Conservation (phyloP, 1,284 basidiomycete species). For the Ceratobasidium sp. region DNA sequence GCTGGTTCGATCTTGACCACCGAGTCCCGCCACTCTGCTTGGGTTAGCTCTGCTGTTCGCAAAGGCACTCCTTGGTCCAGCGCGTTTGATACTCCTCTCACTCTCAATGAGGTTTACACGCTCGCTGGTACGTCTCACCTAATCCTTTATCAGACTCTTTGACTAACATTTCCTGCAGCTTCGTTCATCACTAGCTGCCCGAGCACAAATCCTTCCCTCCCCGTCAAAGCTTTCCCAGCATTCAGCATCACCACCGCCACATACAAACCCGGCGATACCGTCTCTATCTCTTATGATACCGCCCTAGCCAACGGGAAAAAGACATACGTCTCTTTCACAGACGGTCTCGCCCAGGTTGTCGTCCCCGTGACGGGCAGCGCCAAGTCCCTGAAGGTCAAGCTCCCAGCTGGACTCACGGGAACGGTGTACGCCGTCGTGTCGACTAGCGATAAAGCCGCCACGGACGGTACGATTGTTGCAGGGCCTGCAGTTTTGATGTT, state of each 20-base stretch:
- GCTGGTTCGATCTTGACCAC: slow-evolving; percentile 55
- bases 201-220: slow-evolving; percentile 57
- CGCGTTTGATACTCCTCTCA: slow-evolving; percentile 63
- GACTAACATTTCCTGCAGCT: slow-evolving; percentile 46
- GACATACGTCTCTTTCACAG: slow-evolving; percentile 54
- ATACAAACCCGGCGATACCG: slow-evolving; percentile 48
- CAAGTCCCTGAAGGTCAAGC: slow-evolving; percentile 53
- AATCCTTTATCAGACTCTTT: not conserved
- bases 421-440: slow-evolving; percentile 57
- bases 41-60: slow-evolving; percentile 63
- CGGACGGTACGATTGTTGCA: slow-evolving; percentile 56
- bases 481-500: slow-evolving; percentile 52
- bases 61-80: slow-evolving; percentile 65
- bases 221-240: slow-evolving; percentile 58
- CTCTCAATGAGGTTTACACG: slow-evolving; percentile 60
- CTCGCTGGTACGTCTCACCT: slow-evolving; percentile 50
- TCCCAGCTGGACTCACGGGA: slow-evolving; percentile 56
- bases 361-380: slow-evolving; percentile 53
- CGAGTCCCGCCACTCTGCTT: slow-evolving; percentile 54
- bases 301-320: slow-evolving; percentile 48
- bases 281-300: slow-evolving; percentile 52
- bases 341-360: slow-evolving; percentile 52
- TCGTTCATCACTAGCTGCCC: slow-evolving; percentile 62
- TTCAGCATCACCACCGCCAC: slow-evolving; percentile 51
- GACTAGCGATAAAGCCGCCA: slow-evolving; percentile 49